Evolutionary conservation across 2,329 filamentous ascomycete genomes (phyloP).

Genomic region (Blumeriella jaapii): DNA sequence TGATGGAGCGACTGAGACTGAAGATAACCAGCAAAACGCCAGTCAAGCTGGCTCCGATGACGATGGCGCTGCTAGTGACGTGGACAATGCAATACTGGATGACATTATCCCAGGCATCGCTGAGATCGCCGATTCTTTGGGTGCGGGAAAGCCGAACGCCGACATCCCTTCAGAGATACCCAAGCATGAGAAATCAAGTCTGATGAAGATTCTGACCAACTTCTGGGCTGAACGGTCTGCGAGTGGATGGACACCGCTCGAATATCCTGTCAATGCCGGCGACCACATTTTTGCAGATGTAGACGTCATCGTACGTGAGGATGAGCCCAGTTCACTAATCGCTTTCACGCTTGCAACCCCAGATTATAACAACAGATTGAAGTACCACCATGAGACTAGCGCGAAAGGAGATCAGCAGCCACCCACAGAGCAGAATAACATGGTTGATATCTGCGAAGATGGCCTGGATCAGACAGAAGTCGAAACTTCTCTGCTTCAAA

Average conservation of each 20-base stretch:
- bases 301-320: slow-evolving; percentile 92
- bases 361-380: slow-evolving; percentile 75
- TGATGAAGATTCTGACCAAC: slow-evolving; percentile 91
- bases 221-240: slow-evolving; percentile 98
- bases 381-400: slow-evolving; percentile 35
- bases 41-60: slow-evolving; percentile 56
- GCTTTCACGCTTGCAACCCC: slow-evolving; percentile 81
- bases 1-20: slow-evolving; percentile 30
- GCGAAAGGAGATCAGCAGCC: slow-evolving; percentile 21
- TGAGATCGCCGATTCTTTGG: slow-evolving; percentile 48
- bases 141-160: slow-evolving; percentile 40
- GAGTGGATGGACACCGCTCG: slow-evolving; percentile 83
- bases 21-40: slow-evolving; percentile 35
- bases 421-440: slow-evolving; percentile 24
- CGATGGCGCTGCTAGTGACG: slow-evolving; percentile 58
- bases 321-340: slow-evolving; percentile 93
- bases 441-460: slow-evolving; percentile 24
- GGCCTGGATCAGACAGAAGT: slow-evolving; percentile 54
- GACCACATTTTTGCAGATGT: slow-evolving; percentile 97
- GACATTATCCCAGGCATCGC: slow-evolving; percentile 54
- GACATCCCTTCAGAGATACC: slow-evolving; percentile 64
- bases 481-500: slow-evolving; percentile 72
- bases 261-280: slow-evolving; percentile 77
- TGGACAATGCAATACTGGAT: slow-evolving; percentile 56
- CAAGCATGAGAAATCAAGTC: slow-evolving; percentile 82